Evolutionary conservation across 805 yeast species (phyloP), one percentile per base, ranked within the genome.

Genomic region (Sugiyamaella lignohabitans): DNA sequence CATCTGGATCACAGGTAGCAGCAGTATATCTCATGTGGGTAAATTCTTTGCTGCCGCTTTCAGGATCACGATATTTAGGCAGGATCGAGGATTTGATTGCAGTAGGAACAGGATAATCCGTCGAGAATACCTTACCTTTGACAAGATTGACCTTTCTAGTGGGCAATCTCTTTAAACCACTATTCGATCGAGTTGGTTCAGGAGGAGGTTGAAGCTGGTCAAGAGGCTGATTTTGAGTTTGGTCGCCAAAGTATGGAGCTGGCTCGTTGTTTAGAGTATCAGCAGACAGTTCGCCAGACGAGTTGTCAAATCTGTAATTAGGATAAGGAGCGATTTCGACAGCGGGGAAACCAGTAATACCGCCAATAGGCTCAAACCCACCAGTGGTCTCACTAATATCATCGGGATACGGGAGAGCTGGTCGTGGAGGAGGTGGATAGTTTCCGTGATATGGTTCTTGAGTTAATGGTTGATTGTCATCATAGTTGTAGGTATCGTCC

Each of bases 1-100:
- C 79, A 39, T 79, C 79, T 3, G 85, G 85, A n/a, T 82, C 84
- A 58, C 80, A 75, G 1, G 84, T 79, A 4, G 80, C 85, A 2
- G 85, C 85, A 1, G 75, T 71, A 59, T 79, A 79, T 53, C 82
- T 63, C 78, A 79, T 70, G 55, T 76, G 80, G 14, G 79, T 70
- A 60, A 79, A 79, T 59, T 79, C 84, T 8, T 65, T 64, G 22
- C 63, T 48, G 3, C 70, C 62, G 63, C 64, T 3, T 69, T 79
- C 59, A 59, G 71, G 45, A 72, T 79, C 69, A n/a, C 58, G 53
- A 51, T 68, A 62, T 53, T 59, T 46, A 5, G 66, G 61, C 36
- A 66, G 59, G 23, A 65, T 56, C 1, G 69, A 63, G 50, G 63
- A 57, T 45, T 66, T 64, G 32, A 69, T 60, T 1, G 72, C 70